Conservation (phyloP, 2,329 filamentous ascomycete genomes). For the Colletotrichum lindemuthianum region DNA sequence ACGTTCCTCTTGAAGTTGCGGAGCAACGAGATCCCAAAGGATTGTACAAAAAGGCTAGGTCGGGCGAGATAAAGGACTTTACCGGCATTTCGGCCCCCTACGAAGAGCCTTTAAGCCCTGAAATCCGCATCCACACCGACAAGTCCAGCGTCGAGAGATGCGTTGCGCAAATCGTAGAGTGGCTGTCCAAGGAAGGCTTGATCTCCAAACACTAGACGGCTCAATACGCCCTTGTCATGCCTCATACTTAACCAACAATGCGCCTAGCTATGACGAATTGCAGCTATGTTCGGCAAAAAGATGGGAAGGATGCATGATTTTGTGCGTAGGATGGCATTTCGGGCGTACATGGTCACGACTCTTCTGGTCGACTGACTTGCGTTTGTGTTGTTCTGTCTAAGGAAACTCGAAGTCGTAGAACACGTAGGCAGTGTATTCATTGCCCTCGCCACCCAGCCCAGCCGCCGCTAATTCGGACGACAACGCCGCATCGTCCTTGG, state of each 20-base stretch:
- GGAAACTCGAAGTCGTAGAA: constrained; percentile 94
- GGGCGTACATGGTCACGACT: too few species aligned
- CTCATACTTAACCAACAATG: too few species aligned
- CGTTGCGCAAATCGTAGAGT: constrained; percentile 84
- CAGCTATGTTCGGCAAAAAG: too few species aligned
- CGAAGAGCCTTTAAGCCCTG: constrained; percentile 85
- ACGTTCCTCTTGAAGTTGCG: constrained; percentile 89
- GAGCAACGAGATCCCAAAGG: constrained; percentile 98
- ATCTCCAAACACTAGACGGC: constrained; percentile 48
- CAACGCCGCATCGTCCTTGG: constrained; percentile 85
- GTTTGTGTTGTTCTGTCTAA: constrained; percentile 36
- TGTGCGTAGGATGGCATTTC: too few species aligned
- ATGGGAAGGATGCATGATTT: too few species aligned
- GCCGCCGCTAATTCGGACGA: constrained; percentile 86
- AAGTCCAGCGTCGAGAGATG: constrained; percentile 88
- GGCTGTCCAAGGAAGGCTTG: constrained; percentile 77
- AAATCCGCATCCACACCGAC: constrained; percentile 87
- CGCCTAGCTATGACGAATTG: too few species aligned
- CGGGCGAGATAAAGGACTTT: constrained; percentile 96
- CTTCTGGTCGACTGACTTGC: not conserved
- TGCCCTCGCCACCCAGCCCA: constrained; percentile 73
- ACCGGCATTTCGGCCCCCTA: constrained; percentile 96
- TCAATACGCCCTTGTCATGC: constrained; percentile 18
- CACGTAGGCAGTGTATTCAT: constrained; percentile 95
- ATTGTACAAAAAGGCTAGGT: constrained; percentile 94